These are phyloP conservation scores for Mycena indigotica DNA, from an alignment of 768 basidiomycete genomes.

Conservation along the genomic window DNA sequence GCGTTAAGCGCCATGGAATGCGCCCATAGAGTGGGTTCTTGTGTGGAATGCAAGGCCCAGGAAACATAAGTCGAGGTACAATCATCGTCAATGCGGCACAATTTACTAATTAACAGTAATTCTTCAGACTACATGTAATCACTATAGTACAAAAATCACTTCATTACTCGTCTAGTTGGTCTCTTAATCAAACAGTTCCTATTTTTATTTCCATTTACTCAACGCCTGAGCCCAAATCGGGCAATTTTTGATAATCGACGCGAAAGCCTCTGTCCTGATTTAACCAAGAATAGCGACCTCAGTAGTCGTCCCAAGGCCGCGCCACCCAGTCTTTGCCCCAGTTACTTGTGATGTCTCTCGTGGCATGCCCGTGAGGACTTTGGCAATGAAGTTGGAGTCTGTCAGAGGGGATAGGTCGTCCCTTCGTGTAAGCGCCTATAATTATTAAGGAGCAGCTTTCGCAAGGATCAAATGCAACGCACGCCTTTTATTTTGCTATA, in stretches of 20 bases:
- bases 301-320: constrained; percentile 68
- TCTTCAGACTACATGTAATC: no score
- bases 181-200: no score
- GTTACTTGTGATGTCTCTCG: constrained; percentile 55
- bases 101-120: no score
- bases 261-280: not conserved
- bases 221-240: not conserved
- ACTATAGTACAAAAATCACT: no score
- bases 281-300: constrained; percentile 43
- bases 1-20: no score
- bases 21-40: no score
- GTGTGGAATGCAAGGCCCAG: no score
- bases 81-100: no score
- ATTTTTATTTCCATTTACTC: not conserved
- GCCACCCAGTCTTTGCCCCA: constrained; percentile 82
- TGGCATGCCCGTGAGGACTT: constrained; percentile 66
- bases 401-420: constrained; percentile 89
- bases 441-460: constrained; percentile 1
- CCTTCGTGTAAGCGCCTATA: constrained; percentile 65
- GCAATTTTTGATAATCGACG: not conserved
- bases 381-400: constrained; percentile 80
- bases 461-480: constrained; percentile 28
- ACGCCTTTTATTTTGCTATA: constrained; percentile 83
- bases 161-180: no score
- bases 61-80: no score